Conservation (phyloP, 257 asterid species). For the Plantago ovata region DNA sequence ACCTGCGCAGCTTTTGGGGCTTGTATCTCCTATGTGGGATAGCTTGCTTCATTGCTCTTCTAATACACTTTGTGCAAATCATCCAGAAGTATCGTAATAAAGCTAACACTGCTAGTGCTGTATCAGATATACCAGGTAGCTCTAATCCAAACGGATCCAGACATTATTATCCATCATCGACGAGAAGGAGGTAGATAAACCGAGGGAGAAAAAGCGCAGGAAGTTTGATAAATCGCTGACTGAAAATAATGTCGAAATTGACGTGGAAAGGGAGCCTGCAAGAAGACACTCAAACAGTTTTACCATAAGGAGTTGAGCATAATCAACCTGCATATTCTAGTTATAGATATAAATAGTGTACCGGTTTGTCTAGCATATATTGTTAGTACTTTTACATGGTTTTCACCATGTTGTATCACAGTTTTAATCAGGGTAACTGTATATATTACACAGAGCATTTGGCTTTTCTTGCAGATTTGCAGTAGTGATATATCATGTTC, state of each 20-base stretch:
- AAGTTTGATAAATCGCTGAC: conserved; percentile 47
- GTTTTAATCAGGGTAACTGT: no score
- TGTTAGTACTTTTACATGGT: no score
- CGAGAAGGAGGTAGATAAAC: conserved; percentile 49
- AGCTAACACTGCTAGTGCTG: conserved; percentile 23
- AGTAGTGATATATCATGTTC: no score
- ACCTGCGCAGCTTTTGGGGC: conserved; percentile 75
- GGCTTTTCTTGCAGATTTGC: no score
- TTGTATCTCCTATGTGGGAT: conserved; percentile 67
- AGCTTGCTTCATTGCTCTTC: conserved; percentile 66
- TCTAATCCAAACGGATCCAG: conserved; percentile 50
- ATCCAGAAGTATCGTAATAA: conserved; percentile 34
- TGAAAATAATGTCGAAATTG: conserved; percentile 25
- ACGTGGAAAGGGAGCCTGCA: conserved; percentile 29
- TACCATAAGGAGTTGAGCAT: conserved; percentile 2
- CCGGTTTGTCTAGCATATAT: no score
- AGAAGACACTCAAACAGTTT: conserved; percentile 23
- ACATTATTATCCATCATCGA: conserved; percentile 60
- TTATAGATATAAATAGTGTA: no score
- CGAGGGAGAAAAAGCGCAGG: conserved; percentile 56
- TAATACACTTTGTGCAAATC: conserved; percentile 50
- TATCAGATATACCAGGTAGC: conserved; percentile 27
- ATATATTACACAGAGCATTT: no score
- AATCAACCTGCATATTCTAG: no score
- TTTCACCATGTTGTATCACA: no score